phyloP scores from a whole-genome alignment of 805 yeast species.

The Candida awuae region DNA sequence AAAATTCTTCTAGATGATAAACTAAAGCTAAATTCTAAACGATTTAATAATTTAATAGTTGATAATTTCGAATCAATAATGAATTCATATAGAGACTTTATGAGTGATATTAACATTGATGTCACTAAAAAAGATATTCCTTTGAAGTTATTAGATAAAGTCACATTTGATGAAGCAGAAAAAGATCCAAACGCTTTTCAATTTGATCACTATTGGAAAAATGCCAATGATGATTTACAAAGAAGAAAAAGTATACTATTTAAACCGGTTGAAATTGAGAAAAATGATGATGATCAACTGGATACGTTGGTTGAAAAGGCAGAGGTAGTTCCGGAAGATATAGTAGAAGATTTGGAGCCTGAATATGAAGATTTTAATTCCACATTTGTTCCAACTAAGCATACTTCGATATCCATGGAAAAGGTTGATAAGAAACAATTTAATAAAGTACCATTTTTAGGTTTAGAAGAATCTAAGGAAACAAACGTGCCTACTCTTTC shows the following conservation, averaged over 20 bases:
- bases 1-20: slow-evolving; percentile 15
- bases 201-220: slow-evolving; percentile 10
- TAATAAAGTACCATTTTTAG: slow-evolving; percentile 3
- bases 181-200: neutral
- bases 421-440: slow-evolving; percentile 11
- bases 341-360: slow-evolving; percentile 21
- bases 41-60: slow-evolving; percentile 11
- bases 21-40: slow-evolving; percentile 7
- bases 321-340: slow-evolving; percentile 1
- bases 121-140: slow-evolving; percentile 3
- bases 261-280: neutral
- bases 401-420: slow-evolving; percentile 3
- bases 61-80: slow-evolving; percentile 12
- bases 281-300: slow-evolving; percentile 1
- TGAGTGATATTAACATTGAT: slow-evolving; percentile 11
- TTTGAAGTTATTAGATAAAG: neutral
- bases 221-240: slow-evolving; percentile 21
- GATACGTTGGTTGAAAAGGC: slow-evolving; percentile 10
- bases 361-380: slow-evolving; percentile 13
- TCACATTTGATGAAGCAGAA: neutral
- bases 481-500: neutral
- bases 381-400: slow-evolving; percentile 9
- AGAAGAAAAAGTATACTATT: slow-evolving; percentile 39
- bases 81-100: slow-evolving; percentile 10
- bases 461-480: neutral